phyloP scores from a whole-genome alignment of 2,329 filamentous ascomycete genomes.

The Pestalotiopsis sp. region DNA sequence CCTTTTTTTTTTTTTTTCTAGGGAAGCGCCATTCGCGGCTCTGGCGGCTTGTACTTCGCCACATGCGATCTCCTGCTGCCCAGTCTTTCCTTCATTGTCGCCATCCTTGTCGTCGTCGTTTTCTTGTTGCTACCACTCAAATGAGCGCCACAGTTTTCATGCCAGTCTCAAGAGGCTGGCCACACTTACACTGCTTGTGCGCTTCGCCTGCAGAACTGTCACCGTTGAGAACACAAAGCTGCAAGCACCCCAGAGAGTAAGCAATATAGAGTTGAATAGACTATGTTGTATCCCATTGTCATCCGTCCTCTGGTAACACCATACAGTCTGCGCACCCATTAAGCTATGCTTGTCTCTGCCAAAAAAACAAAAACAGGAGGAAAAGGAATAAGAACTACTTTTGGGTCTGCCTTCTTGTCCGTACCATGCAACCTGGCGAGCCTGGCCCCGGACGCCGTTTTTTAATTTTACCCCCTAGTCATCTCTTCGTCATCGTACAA shows the following conservation, averaged over 20 bases:
- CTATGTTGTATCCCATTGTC: not conserved
- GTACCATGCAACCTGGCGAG: not conserved
- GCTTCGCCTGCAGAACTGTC: no score
- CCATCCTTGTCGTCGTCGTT: not conserved
- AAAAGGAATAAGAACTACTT: not conserved
- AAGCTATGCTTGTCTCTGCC: not conserved
- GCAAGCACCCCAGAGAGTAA: not conserved
- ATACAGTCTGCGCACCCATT: not conserved
- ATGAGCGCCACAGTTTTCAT: no score
- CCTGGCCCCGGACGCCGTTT: constrained; percentile 1
- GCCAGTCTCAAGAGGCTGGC: no score
- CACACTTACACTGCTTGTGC: no score
- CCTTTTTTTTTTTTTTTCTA: no score
- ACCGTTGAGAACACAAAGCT: no score
- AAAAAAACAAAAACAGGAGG: not conserved
- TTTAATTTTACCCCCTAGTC: not conserved
- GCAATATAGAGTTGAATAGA: not conserved
- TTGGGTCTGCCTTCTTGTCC: not conserved
- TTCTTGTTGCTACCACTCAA: not conserved
- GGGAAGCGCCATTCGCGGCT: not conserved
- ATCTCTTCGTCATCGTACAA: not conserved
- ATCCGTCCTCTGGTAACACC: not conserved
- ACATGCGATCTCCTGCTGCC: not conserved
- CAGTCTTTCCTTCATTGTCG: not conserved
- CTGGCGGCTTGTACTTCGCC: not conserved